These are phyloP conservation scores for Orbilia javanica DNA, from an alignment of 2,329 filamentous ascomycete genomes.

Conservation along the genomic window DNA sequence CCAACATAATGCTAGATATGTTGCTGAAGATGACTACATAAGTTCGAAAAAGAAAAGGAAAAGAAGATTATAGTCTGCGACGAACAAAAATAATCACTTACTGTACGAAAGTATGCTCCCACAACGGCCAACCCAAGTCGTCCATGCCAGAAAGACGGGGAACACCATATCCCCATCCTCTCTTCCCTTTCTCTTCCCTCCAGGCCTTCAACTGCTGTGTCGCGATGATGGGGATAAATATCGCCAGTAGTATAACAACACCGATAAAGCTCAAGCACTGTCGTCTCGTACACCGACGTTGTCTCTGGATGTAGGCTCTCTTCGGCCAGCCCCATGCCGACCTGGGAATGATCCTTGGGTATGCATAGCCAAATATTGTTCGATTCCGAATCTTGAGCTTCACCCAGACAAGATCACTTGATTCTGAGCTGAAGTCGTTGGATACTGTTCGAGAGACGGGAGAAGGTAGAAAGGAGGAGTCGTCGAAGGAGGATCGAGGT, in stretches of 20 bases:
- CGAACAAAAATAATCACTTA: conserved; percentile 31
- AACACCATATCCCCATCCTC: conserved; percentile 35
- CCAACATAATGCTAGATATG: neutral
- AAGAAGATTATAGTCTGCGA: neutral
- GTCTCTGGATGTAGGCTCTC: conserved; percentile 30
- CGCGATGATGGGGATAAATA: conserved; percentile 29
- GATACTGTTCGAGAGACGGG: conserved; percentile 36
- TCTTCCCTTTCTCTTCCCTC: neutral
- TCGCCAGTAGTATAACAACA: conserved; percentile 29
- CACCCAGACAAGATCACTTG: conserved; percentile 43
- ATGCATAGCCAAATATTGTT: conserved; percentile 41
- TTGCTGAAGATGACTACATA: neutral
- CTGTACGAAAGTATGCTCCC: conserved; percentile 42
- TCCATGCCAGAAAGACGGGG: conserved; percentile 25
- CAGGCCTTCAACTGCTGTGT: neutral
- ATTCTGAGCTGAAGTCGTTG: conserved; percentile 42
- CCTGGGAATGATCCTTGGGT: conserved; percentile 32
- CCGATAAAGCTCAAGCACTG: conserved; percentile 31
- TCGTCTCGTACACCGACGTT: conserved; percentile 53
- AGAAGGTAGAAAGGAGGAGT: conserved; percentile 45
- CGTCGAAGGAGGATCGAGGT: conserved; percentile 45
- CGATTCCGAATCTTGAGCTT: conserved; percentile 48
- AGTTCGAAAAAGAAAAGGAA: neutral
- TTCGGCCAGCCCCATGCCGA: conserved; percentile 33
- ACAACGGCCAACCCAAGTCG: conserved; percentile 36